These are phyloP conservation scores for Russula abietina DNA, from an alignment of 768 basidiomycete genomes.

Conservation along the genomic window DNA sequence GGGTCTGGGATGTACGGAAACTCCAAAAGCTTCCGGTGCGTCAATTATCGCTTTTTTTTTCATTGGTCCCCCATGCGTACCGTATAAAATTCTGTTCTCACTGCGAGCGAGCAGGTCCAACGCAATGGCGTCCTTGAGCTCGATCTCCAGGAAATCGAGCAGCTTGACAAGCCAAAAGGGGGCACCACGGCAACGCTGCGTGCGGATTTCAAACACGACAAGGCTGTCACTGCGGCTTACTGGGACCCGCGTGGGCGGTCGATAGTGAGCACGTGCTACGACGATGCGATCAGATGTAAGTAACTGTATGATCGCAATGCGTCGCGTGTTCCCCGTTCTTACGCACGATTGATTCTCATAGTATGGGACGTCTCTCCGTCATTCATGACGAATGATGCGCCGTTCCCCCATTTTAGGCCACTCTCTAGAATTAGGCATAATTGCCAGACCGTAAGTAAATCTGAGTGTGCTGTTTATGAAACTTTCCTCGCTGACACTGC, in stretches of 20 bases:
- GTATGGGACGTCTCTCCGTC: constrained; percentile 71
- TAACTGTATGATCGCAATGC: too few species aligned
- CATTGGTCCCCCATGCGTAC: background rate
- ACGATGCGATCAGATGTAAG: constrained; percentile 68
- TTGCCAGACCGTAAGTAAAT: constrained; percentile 64
- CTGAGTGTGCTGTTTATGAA: background rate
- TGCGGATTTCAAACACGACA: constrained; percentile 62
- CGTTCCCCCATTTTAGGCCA: constrained; percentile 60
- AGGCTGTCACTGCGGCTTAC: constrained; percentile 76
- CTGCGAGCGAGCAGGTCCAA: constrained; percentile 2
- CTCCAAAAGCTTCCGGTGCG: constrained; percentile 39
- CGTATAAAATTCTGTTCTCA: constrained; percentile 26
- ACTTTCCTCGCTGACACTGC: background rate
- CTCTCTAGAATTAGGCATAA: constrained; percentile 60
- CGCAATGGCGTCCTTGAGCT: constrained; percentile 29
- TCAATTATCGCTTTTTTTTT: constrained; percentile 24
- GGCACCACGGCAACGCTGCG: constrained; percentile 53
- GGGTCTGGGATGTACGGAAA: constrained; percentile 78
- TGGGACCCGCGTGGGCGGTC: constrained; percentile 79
- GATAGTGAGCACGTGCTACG: constrained; percentile 82
- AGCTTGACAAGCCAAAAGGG: constrained; percentile 45
- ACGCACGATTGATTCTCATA: constrained; percentile 28
- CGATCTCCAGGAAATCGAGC: constrained; percentile 40
- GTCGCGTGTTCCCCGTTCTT: background rate
- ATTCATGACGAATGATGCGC: constrained; percentile 39